Evolutionary conservation across 2,329 filamentous ascomycete species (phyloP).

Genomic region (Claviceps pusilla): DNA sequence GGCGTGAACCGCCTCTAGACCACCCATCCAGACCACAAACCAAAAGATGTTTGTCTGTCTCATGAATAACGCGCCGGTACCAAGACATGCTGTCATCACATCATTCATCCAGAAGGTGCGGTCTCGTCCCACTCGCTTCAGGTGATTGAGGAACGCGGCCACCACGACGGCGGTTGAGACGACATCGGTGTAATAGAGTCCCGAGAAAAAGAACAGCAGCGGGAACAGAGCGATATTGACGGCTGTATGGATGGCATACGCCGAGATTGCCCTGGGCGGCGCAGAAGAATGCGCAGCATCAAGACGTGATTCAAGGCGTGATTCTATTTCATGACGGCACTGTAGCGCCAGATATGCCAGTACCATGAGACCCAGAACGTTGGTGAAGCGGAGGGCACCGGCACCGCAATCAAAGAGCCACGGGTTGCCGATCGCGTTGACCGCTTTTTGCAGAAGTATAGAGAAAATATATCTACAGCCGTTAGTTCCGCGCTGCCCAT

Average conservation of each 20-base stretch:
- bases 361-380: constrained; percentile 24
- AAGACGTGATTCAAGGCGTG: constrained; percentile 24
- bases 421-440: constrained; percentile 5
- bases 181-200: constrained; percentile 87
- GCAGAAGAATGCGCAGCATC: constrained; percentile 10
- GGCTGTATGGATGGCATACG: constrained; percentile 43
- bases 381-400: constrained; percentile 31
- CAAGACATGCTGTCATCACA: constrained; percentile 36
- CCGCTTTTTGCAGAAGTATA: constrained; percentile 12
- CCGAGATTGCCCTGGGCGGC: constrained; percentile 16
- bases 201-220: constrained; percentile 88
- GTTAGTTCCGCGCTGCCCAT: constrained; percentile 2
- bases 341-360: constrained; percentile 31
- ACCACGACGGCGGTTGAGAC: constrained; percentile 65
- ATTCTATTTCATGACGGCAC: constrained; percentile 38
- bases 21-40: constrained; percentile 66
- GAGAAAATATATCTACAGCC: constrained; percentile 32
- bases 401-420: constrained; percentile 13
- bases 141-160: constrained; percentile 46
- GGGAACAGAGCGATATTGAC: constrained; percentile 78
- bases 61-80: constrained; percentile 56
- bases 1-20: constrained; percentile 37
- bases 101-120: constrained; percentile 23
- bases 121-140: constrained; percentile 26
- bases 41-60: constrained; percentile 96